Base-by-base conservation (phyloP, 306 rosid genomes). In the Vicia sativa region DNA sequence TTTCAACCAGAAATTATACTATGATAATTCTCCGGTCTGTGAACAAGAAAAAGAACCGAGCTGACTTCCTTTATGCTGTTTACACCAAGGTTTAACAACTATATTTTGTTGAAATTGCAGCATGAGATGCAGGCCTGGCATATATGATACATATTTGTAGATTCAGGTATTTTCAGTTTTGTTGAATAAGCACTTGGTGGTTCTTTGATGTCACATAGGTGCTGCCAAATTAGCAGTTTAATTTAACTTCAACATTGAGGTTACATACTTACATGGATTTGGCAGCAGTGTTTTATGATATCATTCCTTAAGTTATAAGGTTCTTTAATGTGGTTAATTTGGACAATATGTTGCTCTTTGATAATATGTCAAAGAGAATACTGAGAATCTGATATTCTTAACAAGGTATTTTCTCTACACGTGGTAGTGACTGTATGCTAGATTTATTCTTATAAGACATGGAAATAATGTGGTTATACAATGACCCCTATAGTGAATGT, bases 1-100 rank as follows among this genome's bases (percentile, higher is more conserved):
- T 72, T 80, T 35, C 84, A 67, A 34, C 95, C 96, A 1, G 84
- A 88, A 68, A 84, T 88, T 79, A 61, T 65, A 58, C 77, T 85
- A 29, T 90, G 73, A 26, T 26, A 53, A 31, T 38, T 25, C 28
- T n/a, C 29, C 48, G n/a, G 50, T 41, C 28, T 2, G 15, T 26
- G 52, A 34, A 54, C 26, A 38, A 72, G 58, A 67, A 52, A 60
- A 58, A 67, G 48, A 35, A 11, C 34, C n/a, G 1, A 42, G 67
- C 54, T 50, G 64, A n/a, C 54, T 44, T 28, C 72, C 11, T 6
- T 37, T 61, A 38, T 68, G 73, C 12, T 37, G 6, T 38, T 29
- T 8, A 52, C 4, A 57, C 38, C 10, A 0, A 62, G 70, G 19
- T 72, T 50, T 60, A 16, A 11, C 28, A 26, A 23, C 11, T 26